A percentile compares a stretch with the other conserved stretches of the same genome.
Evolutionary conservation across 768 basidiomycete genomes (phyloP).

Genomic region (Cyclocybe cylindracea): DNA sequence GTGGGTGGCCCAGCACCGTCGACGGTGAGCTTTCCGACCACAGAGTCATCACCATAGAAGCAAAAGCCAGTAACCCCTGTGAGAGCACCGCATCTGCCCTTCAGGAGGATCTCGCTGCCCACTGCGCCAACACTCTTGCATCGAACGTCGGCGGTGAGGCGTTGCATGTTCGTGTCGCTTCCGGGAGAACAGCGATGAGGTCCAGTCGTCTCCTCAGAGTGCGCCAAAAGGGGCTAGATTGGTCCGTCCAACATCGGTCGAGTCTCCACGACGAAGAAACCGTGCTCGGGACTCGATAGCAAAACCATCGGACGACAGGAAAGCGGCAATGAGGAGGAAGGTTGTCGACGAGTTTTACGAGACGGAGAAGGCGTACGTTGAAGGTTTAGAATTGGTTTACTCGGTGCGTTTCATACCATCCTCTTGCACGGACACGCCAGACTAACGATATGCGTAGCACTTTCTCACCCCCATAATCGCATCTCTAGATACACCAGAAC

Average conservation of each 20-base stretch:
- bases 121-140: slow-evolving; percentile 51
- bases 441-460: slow-evolving; percentile 46
- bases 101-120: slow-evolving; percentile 20
- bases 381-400: slow-evolving; percentile 82
- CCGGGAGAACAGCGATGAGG: slow-evolving; percentile 48
- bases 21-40: too few relatives aligned
- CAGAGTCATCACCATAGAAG: too few relatives aligned
- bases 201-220: slow-evolving; percentile 13
- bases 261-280: slow-evolving; percentile 38
- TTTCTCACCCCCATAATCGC: slow-evolving; percentile 80
- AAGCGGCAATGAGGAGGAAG: slow-evolving; percentile 59
- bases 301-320: slow-evolving; percentile 47
- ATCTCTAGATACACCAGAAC: slow-evolving; percentile 67
- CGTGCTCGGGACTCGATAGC: slow-evolving; percentile 37
- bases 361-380: slow-evolving; percentile 80
- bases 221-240: slow-evolving; percentile 7
- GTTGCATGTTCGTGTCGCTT: slow-evolving; percentile 71
- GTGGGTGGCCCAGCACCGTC: too few relatives aligned
- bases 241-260: slow-evolving; percentile 33
- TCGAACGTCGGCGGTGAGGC: slow-evolving; percentile 70
- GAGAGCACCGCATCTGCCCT: too few relatives aligned
- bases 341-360: slow-evolving; percentile 81
- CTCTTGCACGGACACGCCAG: background rate
- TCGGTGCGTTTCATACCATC: slow-evolving; percentile 47
- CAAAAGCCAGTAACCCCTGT: too few relatives aligned